Base-by-base conservation (phyloP, 179 eudicot genomes). In the Silene noctiflora region DNA sequence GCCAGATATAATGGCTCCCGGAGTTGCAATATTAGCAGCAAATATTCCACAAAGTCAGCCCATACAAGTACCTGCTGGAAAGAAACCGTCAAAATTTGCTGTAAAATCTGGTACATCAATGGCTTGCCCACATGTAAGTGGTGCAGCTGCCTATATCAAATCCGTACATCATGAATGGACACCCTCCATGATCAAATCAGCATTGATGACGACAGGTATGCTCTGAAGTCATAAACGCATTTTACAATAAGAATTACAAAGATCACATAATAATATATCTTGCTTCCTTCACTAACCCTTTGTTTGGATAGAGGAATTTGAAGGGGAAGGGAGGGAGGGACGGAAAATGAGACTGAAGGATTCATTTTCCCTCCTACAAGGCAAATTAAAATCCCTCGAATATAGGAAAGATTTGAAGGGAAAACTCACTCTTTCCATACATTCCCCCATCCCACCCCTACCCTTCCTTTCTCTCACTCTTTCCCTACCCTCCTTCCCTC, bases 101-200 rank as follows among this genome's bases (percentile, higher is more conserved):
- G 66, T 85, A 72, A 79, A 79, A 77, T 94, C 98, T 1, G 98
- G 98, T 72, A 94, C 98, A 55, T 94, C 98, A 72, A 92, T 94
- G 98, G 96, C 98, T 72, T 89, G 93, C 72, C 98, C 98, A 61
- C 98, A 94, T 76, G 89, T 94, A 20, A 88, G 94, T 0, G 98
- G 98, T 67, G 91, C 92, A 13, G 92, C 81, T 29, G 98, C 98
- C 69, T 86, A 88, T 77, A 83, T 94, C 76, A 94, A 89, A 81
- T 85, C 98, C 7, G 79, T 86, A 19, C 89, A 92, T 85, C 91
- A 78, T 22, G 78, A 86, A 7, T 94, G 98, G 98, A 85, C 98
- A 33, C 91, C 98, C 16, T 90, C 98, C 55, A 89, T 93, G 77
- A 89, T 94, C 64, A 92, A 86, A 85, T 94, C 98, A 35, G 98